Percentiles rank a stretch among this genome's conserved stretches.
phyloP scores from a whole-genome alignment of 2,329 filamentous ascomycete genomes.

The Bipolaris gigantea region DNA sequence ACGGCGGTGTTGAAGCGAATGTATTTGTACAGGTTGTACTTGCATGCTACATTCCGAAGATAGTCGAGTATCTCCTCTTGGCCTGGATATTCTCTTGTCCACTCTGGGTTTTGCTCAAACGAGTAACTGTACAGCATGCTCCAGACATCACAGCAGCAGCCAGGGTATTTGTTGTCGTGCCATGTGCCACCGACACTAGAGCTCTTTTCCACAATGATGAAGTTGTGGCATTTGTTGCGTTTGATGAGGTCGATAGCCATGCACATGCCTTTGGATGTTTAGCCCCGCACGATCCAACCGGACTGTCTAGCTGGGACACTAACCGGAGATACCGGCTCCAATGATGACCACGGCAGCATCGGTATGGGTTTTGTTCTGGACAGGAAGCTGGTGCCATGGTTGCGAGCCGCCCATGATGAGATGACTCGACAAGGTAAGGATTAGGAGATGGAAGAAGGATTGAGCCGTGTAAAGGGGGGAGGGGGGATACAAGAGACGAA shows the following conservation, averaged over 20 bases:
- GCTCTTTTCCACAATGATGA: constrained; percentile 61
- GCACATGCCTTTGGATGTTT: constrained; percentile 50
- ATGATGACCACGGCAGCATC: constrained; percentile 60
- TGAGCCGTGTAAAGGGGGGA: too few species aligned
- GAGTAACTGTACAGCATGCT: constrained; percentile 61
- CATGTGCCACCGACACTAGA: constrained; percentile 58
- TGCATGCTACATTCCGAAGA: constrained; percentile 55
- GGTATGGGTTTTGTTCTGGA: constrained; percentile 56
- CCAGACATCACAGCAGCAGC: constrained; percentile 60
- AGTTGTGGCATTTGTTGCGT: constrained; percentile 56
- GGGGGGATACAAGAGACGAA: too few species aligned
- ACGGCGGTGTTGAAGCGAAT: constrained; percentile 61
- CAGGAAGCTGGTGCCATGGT: constrained; percentile 51
- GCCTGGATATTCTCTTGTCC: constrained; percentile 61
- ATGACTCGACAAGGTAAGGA: neutral
- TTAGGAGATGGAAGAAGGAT: too few species aligned
- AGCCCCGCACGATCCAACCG: neutral
- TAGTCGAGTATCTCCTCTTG: constrained; percentile 64
- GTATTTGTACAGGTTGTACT: constrained; percentile 59
- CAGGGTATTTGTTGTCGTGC: constrained; percentile 61
- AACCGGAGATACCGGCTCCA: constrained; percentile 58
- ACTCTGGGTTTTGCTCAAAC: constrained; percentile 62
- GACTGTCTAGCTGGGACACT: neutral
- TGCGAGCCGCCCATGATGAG: constrained; percentile 37
- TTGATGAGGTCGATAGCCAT: constrained; percentile 61